A percentile compares a stretch with the other conserved stretches of the same genome.
Conservation (phyloP, 345 rosid genomes). For the Eucalyptus sideroxylon region DNA sequence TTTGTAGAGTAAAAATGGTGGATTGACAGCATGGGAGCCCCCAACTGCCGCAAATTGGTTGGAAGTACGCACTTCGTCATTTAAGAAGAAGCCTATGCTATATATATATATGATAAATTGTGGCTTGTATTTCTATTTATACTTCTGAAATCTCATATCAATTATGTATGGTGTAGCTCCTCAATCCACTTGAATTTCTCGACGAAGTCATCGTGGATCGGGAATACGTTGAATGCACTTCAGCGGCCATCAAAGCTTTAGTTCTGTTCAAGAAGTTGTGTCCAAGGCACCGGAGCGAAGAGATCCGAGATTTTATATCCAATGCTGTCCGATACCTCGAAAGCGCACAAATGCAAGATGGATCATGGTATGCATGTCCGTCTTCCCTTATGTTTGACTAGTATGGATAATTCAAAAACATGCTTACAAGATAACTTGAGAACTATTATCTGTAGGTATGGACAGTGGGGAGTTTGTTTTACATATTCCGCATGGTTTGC, state of each 20-base stretch:
- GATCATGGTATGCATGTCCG: slow-evolving; percentile 22
- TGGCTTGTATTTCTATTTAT: neutral
- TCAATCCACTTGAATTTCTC: slow-evolving; percentile 39
- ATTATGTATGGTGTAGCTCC: slow-evolving; percentile 6
- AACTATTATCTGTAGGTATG: slow-evolving; percentile 9
- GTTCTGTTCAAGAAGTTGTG: slow-evolving; percentile 24
- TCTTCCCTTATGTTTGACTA: no score
- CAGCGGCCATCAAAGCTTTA: slow-evolving; percentile 27
- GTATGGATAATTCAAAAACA: no score
- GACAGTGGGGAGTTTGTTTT: slow-evolving; percentile 36
- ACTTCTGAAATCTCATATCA: neutral
- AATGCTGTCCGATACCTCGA: slow-evolving; percentile 23
- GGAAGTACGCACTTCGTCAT: neutral
- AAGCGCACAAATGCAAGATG: slow-evolving; percentile 16
- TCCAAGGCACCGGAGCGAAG: slow-evolving; percentile 28
- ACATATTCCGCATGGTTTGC: slow-evolving; percentile 46
- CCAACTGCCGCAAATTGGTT: slow-evolving; percentile 16
- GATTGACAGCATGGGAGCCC: slow-evolving; percentile 40
- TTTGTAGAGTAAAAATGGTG: slow-evolving; percentile 28
- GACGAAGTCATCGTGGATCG: slow-evolving; percentile 17
- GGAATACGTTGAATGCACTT: slow-evolving; percentile 39
- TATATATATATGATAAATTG: no score
- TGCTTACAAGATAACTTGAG: no score
- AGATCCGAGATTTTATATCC: slow-evolving; percentile 17
- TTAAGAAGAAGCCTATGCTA: no score